Evolutionary conservation across 2,329 filamentous ascomycete species (phyloP), one percentile per base, ranked within the genome.

Genomic region (Beauveria australis): DNA sequence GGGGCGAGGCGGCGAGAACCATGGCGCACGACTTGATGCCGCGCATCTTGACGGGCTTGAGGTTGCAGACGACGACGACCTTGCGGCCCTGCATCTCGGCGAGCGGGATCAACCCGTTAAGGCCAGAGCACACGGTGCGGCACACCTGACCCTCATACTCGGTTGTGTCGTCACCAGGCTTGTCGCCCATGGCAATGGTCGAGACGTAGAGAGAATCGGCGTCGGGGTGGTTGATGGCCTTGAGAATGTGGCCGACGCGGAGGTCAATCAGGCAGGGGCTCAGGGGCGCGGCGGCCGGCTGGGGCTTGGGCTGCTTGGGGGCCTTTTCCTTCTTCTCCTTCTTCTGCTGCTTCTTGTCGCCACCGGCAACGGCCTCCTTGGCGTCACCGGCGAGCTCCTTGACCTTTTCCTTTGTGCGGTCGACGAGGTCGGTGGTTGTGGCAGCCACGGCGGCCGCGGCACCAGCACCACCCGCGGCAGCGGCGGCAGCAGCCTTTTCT

Each of bases 41-140:
- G 65, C 94, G 90, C 94, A 99, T 99, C 75, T 95, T 99, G 74
- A 97, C 94, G 55, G 94, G 94, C 82, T 99, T 99, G 67, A 99
- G 84, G 77, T 99, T 99, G 81, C 91, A 96, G 24, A 99, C 93
- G 1, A 94, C 90, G 37, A 99, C 84, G 63, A 99, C 91, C 78
- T 95, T 96, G 74, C 94, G 91, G 71, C 87, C 87, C 75, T 99
- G 94, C 94, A 99, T 97, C 75, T 96, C 91, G 74, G 91, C 91
- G 52, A 99, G 82, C 0, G 94, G 94, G 1, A 99, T 79, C 33
- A 97, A 84, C 8, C 94, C 94, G 75, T 96, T 97, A 65, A 99
- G 83, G 30, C 94, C 94, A 1, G 94, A 97, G 84, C 94, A 99
- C 53, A 99, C 93, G 18, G 93, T 99, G 52, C 94, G 89, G 69